phyloP scores from a whole-genome alignment of 768 basidiomycete species.

The Piloderma croceum region DNA sequence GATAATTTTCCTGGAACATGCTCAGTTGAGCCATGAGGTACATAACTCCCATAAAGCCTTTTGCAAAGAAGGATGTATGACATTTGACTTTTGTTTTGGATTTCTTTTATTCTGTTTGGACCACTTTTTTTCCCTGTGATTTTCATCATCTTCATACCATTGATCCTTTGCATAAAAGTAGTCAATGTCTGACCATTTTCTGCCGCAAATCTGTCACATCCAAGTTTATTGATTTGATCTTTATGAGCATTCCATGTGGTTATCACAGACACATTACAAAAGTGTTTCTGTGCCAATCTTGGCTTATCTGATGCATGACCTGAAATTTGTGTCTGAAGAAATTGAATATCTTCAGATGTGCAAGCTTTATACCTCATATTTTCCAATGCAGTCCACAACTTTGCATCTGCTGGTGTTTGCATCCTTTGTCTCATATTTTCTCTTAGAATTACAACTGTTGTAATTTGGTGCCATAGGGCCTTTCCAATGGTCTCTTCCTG shows the following conservation, averaged over 20 bases:
- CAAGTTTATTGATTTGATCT: too few species aligned
- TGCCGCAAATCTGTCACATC: too few species aligned
- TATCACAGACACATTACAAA: too few species aligned
- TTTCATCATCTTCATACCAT: background rate
- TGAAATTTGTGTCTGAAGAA: too few species aligned
- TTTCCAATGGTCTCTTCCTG: slow-evolving; percentile 24
- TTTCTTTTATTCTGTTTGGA: too few species aligned
- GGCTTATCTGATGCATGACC: too few species aligned
- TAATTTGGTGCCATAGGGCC: slow-evolving; percentile 31
- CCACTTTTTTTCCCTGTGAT: background rate
- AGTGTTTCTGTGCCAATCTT: too few species aligned
- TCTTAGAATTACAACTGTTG: slow-evolving; percentile 29
- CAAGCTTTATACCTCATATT: slow-evolving; percentile 31
- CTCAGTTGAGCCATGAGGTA: slow-evolving; percentile 18
- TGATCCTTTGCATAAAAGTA: background rate
- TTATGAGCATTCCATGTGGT: too few species aligned
- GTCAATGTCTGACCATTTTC: too few species aligned
- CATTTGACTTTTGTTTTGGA: slow-evolving; percentile 3
- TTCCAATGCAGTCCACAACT: slow-evolving; percentile 24
- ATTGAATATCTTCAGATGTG: slow-evolving; percentile 18
- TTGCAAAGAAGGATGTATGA: slow-evolving; percentile 12
- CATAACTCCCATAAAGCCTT: slow-evolving; percentile 17
- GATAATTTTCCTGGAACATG: slow-evolving; percentile 24
- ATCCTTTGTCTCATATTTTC: slow-evolving; percentile 29
- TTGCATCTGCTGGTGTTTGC: slow-evolving; percentile 15